Evolutionary conservation across 345 rosid species (phyloP).

Genomic region (Physaria fendleri): DNA sequence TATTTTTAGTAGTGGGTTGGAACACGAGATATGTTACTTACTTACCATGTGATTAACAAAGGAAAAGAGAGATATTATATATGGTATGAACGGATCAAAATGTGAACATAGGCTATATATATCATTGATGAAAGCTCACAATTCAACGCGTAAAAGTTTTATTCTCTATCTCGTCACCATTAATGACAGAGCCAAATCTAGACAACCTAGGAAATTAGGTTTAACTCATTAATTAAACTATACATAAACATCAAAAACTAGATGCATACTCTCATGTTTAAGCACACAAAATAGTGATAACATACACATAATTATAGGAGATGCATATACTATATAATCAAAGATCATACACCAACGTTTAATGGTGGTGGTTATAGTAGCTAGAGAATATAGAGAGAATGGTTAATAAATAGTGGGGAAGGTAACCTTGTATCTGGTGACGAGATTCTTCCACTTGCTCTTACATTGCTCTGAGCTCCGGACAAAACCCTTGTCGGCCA

Average conservation of each 20-base stretch:
- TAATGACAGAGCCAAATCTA: conserved; percentile 4
- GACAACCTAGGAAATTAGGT: conserved; percentile 11
- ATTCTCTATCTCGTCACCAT: conserved; percentile 12
- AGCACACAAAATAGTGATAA: not conserved
- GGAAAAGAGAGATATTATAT: not conserved
- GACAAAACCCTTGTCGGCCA: conserved; percentile 74
- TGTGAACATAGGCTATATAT: conserved; percentile 9
- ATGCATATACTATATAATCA: not conserved
- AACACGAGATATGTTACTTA: conserved; percentile 12
- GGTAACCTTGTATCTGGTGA: conserved; percentile 86
- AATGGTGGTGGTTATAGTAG: not conserved
- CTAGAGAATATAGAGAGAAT: not conserved
- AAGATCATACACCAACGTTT: not conserved
- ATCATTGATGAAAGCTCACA: conserved; percentile 2
- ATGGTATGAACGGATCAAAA: conserved; percentile 20
- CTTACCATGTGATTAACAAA: conserved; percentile 18
- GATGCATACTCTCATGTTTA: not conserved
- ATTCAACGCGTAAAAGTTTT: conserved; percentile 12
- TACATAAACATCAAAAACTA: conserved; percentile 4
- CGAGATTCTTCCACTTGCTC: conserved; percentile 99
- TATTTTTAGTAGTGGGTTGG: conserved; percentile 5
- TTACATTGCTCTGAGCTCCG: conserved; percentile 98
- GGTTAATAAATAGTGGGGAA: not conserved
- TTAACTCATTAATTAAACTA: conserved; percentile 5
- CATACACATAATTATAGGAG: not conserved